Conservation (phyloP, 371 early-diverging fungal genomes). For the Thermomucor indicae-seudaticae region DNA sequence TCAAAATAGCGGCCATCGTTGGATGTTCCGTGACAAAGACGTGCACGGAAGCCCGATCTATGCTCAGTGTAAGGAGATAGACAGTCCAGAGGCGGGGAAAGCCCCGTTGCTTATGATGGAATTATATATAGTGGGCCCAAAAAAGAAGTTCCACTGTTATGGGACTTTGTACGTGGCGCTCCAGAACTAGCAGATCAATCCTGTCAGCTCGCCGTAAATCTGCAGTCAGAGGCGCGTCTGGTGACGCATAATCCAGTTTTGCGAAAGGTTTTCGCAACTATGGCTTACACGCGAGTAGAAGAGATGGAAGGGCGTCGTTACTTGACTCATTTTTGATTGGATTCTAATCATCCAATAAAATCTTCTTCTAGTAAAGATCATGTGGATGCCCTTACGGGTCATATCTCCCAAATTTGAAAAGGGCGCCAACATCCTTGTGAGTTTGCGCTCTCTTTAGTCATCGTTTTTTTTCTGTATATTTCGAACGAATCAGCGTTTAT, state of each 20-base stretch:
- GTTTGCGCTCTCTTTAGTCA: no score
- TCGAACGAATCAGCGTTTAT: no score
- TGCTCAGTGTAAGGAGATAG: conserved; percentile 19
- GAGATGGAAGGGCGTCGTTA: conserved; percentile 11
- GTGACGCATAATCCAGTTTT: conserved; percentile 15
- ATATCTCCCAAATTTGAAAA: no score
- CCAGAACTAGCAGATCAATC: conserved; percentile 26
- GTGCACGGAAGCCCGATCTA: conserved; percentile 20
- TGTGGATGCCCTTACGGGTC: no score
- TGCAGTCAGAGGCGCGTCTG: conserved; percentile 16
- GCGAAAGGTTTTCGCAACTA: conserved; percentile 7
- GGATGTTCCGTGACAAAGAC: conserved; percentile 39
- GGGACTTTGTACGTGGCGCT: conserved; percentile 37
- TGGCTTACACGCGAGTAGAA: conserved; percentile 3
- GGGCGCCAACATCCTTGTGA: no score
- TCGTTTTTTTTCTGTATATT: no score
- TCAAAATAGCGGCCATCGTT: conserved; percentile 36
- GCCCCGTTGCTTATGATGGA: background rate
- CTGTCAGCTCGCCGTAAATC: conserved; percentile 30
- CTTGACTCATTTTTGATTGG: background rate
- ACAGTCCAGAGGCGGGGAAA: no score
- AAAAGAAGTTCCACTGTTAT: conserved; percentile 27
- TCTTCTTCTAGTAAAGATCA: no score
- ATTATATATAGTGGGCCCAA: conserved; percentile 10
- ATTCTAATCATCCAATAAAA: no score